Evolutionary conservation across 805 yeast species (phyloP).

Genomic region (Saturnispora besseyi): DNA sequence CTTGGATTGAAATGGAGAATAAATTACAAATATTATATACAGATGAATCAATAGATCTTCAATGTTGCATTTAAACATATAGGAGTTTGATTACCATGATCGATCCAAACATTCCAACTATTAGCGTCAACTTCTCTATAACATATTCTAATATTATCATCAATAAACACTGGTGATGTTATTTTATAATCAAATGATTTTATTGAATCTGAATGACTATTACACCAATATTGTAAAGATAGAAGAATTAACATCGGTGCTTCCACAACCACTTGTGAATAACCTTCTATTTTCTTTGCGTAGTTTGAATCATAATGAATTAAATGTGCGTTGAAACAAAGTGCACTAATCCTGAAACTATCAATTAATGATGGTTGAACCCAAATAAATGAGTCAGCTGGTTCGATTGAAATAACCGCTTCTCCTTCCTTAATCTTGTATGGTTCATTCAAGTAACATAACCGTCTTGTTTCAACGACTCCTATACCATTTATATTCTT

Average conservation of each 20-base stretch:
- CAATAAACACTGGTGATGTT: constrained; percentile 39
- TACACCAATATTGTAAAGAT: constrained; percentile 38
- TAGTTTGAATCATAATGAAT: constrained; percentile 67
- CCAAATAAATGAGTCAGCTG: constrained; percentile 20
- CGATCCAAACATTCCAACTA: constrained; percentile 24
- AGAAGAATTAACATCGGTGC: constrained; percentile 73
- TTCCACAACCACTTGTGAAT: constrained; percentile 57
- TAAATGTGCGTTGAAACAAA: constrained; percentile 76
- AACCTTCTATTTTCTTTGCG: constrained; percentile 44
- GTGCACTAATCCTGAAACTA: constrained; percentile 56
- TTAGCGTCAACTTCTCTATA: constrained; percentile 7
- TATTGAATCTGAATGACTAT: background rate
- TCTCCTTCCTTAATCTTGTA: constrained; percentile 8
- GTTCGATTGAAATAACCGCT: background rate
- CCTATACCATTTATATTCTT: constrained; percentile 19
- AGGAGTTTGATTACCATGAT: constrained; percentile 1
- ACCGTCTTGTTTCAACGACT: constrained; percentile 45
- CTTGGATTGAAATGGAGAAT: constrained; percentile 32
- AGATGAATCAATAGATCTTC: constrained; percentile 2
- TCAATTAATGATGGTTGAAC: constrained; percentile 34
- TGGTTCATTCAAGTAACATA: constrained; percentile 49
- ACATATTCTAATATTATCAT: constrained; percentile 28
- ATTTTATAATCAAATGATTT: constrained; percentile 40
- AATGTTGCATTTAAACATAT: constrained; percentile 16
- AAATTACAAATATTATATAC: constrained; percentile 10